phyloP scores from a whole-genome alignment of 352 stramenopile species.

The Phytophthora syringae region DNA sequence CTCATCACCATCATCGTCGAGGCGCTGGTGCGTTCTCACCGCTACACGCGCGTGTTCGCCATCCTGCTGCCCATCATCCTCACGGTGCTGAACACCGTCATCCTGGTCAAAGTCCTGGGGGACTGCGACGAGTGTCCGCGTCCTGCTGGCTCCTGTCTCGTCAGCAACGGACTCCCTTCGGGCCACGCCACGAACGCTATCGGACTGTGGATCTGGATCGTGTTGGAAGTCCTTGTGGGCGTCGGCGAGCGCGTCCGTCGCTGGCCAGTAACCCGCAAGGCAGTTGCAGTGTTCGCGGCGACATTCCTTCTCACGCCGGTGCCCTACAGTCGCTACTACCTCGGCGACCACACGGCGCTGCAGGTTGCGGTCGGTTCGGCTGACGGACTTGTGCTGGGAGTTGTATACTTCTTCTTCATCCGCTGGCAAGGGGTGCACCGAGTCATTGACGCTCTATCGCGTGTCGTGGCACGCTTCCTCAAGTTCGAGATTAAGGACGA shows the following conservation, averaged over 20 bases:
- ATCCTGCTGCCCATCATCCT: slow-evolving; percentile 45
- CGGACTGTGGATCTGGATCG: slow-evolving; percentile 45
- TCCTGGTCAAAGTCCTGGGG: slow-evolving; percentile 41
- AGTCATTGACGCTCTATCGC: slow-evolving; percentile 26
- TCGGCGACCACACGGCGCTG: slow-evolving; percentile 51
- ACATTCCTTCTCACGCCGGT: slow-evolving; percentile 42
- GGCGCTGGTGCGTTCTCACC: slow-evolving; percentile 37
- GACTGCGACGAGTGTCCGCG: slow-evolving; percentile 48
- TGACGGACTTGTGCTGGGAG: slow-evolving; percentile 41
- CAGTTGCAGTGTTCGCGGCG: slow-evolving; percentile 17
- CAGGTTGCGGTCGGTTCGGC: slow-evolving; percentile 41
- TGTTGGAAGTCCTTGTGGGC: slow-evolving; percentile 43
- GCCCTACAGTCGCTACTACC: slow-evolving; percentile 54
- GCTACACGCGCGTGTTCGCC: slow-evolving; percentile 50
- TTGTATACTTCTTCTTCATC: slow-evolving; percentile 49
- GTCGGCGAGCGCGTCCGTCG: slow-evolving; percentile 26
- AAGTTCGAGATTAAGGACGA: slow-evolving; percentile 49
- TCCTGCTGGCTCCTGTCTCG: slow-evolving; percentile 45
- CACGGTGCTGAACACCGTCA: slow-evolving; percentile 47
- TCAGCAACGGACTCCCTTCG: slow-evolving; percentile 50
- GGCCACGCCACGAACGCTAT: slow-evolving; percentile 58
- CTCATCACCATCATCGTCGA: slow-evolving; percentile 48
- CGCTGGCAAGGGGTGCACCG: slow-evolving; percentile 38
- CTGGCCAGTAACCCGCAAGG: slow-evolving; percentile 29
- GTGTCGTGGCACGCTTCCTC: slow-evolving; percentile 25